Base-by-base conservation (phyloP, 371 early-diverging fungal genomes). In the Homolaphlyctis polyrhiza region DNA sequence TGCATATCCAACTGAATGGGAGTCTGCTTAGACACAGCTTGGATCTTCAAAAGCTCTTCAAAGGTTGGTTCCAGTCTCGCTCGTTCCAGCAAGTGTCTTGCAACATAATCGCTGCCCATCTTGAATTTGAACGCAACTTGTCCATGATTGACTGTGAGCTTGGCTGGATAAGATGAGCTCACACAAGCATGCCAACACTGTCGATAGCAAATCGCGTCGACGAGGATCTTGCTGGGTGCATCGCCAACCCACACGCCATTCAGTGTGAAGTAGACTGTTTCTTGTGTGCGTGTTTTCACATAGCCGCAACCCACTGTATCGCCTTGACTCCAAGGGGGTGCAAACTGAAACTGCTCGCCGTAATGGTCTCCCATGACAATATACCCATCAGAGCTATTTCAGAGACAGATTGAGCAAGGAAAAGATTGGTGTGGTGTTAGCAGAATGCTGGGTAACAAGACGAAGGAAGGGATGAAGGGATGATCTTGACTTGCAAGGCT, bases 241-340 rank as follows among this genome's bases (percentile, higher is more conserved):
- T 72, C 69, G 18, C 69, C 72, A 14, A 72, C 69, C 72, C 72
- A 72, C 18, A 58, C 36, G 6, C 72, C 72, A 50, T 72, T 72
- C n/a, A 63, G 48, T 5, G 72, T 72, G 63, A 69, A 72, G 39
- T 69, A 72, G 18, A 72, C 29, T 30, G 30, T 32, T 18, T 28
- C 29, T 18, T 18, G 39, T 8, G 39, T 18, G 39, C 39, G 11
- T 8, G 39, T 18, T 8, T 39, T 8, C 11, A 61, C 51, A 47
- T 52, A 68, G 1, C 72, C 72, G 51, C 69, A 68, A 5, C 72
- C 72, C n/a, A 72, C 66, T 8, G 54, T 43, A 57, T 72, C 72
- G 4, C 72, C 72, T 28, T 58, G 43, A 1, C 60, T 39, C 66
- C 66, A 72, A 14, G 60, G 28, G 39, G 72, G 64, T 18, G 64